Evolutionary conservation across 345 rosid genomes (phyloP).

Genomic region (Rhizophora apiculata): DNA sequence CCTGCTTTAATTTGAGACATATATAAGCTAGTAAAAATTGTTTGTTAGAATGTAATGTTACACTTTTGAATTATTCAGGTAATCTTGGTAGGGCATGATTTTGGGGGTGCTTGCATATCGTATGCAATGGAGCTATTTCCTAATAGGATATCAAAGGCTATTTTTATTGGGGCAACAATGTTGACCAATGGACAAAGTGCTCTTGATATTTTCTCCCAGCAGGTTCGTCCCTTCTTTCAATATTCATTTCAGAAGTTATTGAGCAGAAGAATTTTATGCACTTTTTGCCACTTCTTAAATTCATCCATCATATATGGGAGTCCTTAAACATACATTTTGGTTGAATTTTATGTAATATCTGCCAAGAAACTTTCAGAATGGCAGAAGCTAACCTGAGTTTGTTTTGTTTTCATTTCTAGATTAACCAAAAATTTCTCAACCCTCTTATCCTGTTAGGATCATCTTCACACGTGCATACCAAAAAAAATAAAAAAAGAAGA

Average conservation of each 20-base stretch:
- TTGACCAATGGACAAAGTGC: conserved; percentile 64
- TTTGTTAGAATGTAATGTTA: neutral
- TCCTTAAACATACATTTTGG: neutral
- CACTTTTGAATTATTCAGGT: conserved; percentile 48
- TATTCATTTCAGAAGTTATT: neutral
- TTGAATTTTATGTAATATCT: too few species aligned
- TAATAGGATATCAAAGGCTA: conserved; percentile 61
- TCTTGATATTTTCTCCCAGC: conserved; percentile 66
- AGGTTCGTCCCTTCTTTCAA: conserved; percentile 41
- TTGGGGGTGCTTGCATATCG: conserved; percentile 89
- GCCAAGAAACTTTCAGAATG: too few species aligned
- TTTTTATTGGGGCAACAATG: conserved; percentile 85
- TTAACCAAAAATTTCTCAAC: neutral
- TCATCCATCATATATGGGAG: too few species aligned
- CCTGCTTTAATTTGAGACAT: conserved; percentile 1
- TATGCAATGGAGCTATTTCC: conserved; percentile 89
- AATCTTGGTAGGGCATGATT: conserved; percentile 90
- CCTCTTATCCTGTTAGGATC: neutral
- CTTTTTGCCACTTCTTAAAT: too few species aligned
- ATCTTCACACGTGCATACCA: neutral
- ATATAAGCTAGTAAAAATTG: neutral
- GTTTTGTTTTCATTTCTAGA: neutral
- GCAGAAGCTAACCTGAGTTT: neutral
- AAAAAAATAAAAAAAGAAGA: neutral
- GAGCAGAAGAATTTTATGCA: neutral